Evolutionary conservation across 345 rosid genomes (phyloP), one percentile per base, ranked within the genome.

Genomic region (Eucalyptus pauciflora): DNA sequence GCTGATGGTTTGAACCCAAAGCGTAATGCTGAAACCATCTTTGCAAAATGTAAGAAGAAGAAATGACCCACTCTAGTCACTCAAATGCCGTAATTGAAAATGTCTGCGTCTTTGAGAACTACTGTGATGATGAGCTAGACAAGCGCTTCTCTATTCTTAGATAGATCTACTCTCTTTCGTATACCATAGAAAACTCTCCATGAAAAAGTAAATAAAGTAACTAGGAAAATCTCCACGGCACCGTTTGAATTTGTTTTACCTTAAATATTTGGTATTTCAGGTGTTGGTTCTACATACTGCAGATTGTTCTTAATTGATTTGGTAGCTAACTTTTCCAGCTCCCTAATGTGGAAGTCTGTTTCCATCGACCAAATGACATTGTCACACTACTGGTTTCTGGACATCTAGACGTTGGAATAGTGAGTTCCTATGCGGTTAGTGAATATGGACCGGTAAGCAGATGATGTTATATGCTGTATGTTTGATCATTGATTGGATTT

Each of bases 291-390:
- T 51, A 14, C 64, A 43, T 48, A 29, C 50, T 90, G 87, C 7
- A 87, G 7, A 29, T 29, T 50, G 50, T 33, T 50, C 37, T 45
- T 90, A 67, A 67, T 16, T 31, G 79, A 67, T 31, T 67, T 31
- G 41, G 79, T 67, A 11, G 79, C 79, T 31, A 67, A 67, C 25
- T 89, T 58, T 18, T 90, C 41, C 90, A 96, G 99, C 93, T 98
- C 48, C 50, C 50, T 48, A 96, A 95, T 89, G 79, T 97, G 90
- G 96, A 96, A 91, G 99, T 98, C 37, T 98, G 99, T 99, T 96
- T 95, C 92, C 99, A 98, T 91, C 95, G 98, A 86, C 99, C 99
- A 87, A 98, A 96, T 89, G 98, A 97, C 86, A 94, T 98, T 89
- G 97, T 98, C 27, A 91, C 95, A 80, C 96, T 97, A 91, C 87